phyloP scores from a whole-genome alignment of 2,329 filamentous ascomycete genomes.

The Biscogniauxia mediterranea region DNA sequence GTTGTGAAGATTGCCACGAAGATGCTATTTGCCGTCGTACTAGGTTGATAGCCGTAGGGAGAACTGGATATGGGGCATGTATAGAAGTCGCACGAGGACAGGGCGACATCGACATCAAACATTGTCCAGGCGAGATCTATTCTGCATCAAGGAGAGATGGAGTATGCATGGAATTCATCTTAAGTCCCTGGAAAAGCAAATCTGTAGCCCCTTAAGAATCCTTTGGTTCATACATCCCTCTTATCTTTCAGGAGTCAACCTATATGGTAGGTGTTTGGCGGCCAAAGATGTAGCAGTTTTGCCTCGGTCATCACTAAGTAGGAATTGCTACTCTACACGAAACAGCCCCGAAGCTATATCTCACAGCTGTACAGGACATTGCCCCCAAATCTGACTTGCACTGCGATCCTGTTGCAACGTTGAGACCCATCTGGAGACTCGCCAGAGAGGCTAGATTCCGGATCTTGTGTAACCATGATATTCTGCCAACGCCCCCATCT shows the following conservation, averaged over 20 bases:
- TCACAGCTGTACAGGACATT: neutral
- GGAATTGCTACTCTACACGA: constrained; percentile 6
- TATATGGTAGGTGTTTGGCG: neutral
- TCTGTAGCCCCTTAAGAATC: neutral
- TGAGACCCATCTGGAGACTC: constrained; percentile 1
- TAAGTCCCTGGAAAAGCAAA: neutral
- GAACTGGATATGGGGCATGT: constrained; percentile 20
- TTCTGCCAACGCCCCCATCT: neutral
- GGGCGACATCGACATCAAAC: neutral
- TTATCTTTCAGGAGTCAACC: neutral
- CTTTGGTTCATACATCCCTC: neutral
- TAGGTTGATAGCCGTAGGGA: constrained; percentile 28
- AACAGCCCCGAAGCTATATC: constrained; percentile 7
- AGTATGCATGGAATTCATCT: neutral
- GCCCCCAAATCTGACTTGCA: constrained; percentile 2
- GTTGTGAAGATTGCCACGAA: constrained; percentile 24
- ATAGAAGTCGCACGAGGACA: constrained; percentile 18
- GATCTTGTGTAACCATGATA: neutral
- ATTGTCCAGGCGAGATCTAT: neutral
- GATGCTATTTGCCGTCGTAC: constrained; percentile 14
- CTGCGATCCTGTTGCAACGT: constrained; percentile 12
- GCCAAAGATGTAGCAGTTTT: neutral
- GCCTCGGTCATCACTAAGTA: neutral
- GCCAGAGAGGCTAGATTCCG: neutral
- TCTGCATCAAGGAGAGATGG: neutral